These are phyloP conservation scores for Lachnellula occidentalis DNA, from an alignment of 2,329 filamentous ascomycete genomes.

Conservation along the genomic window DNA sequence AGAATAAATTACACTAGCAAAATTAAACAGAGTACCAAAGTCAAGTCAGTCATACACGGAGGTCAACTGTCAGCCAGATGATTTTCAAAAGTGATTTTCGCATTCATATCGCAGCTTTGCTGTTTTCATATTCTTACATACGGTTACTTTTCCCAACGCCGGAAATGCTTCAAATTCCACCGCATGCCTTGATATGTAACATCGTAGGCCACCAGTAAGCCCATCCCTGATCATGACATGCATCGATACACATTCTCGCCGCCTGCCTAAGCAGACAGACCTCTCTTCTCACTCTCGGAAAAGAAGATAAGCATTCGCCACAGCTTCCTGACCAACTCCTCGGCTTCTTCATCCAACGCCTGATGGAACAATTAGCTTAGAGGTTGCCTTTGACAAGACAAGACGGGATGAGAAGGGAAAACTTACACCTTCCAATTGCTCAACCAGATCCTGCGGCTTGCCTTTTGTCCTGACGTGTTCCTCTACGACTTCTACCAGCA, in stretches of 20 bases:
- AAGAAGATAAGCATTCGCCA: conserved; percentile 99
- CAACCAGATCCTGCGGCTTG: conserved; percentile 72
- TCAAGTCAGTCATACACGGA: background rate
- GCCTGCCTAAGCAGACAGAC: conserved; percentile 57
- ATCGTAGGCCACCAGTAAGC: background rate
- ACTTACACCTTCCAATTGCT: conserved; percentile 77
- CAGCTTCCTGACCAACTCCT: conserved; percentile 89
- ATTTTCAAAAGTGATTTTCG: background rate
- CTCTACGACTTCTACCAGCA: conserved; percentile 88
- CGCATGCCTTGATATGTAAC: background rate
- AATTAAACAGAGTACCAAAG: background rate
- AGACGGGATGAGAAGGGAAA: background rate
- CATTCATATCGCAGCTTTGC: background rate
- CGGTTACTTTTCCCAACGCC: background rate
- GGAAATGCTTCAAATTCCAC: background rate
- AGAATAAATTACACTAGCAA: background rate
- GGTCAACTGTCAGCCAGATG: background rate
- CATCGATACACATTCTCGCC: background rate
- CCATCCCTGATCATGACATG: too few relatives aligned
- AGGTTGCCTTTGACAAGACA: background rate
- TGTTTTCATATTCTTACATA: background rate
- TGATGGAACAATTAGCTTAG: conserved; percentile 38
- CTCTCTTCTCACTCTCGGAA: conserved; percentile 87
- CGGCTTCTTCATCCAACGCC: conserved; percentile 91
- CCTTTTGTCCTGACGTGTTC: conserved; percentile 74